phyloP scores from a whole-genome alignment of 108 stramenopile species.

The Pseudonitzschia multiseries region DNA sequence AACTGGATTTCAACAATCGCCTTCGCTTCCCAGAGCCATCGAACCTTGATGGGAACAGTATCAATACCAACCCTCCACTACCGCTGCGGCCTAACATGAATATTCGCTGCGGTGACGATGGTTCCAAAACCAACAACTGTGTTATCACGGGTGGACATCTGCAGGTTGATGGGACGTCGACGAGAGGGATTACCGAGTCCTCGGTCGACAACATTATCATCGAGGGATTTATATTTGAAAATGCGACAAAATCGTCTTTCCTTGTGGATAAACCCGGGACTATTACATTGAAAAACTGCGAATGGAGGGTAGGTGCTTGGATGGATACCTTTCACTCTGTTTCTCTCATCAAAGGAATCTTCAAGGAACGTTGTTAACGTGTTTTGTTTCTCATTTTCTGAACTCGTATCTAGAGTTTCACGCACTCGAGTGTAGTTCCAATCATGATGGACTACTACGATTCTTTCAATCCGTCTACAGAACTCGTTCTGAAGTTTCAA shows the following conservation, averaged over 20 bases:
- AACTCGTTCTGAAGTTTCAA: slow-evolving; percentile 34
- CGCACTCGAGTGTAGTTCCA: slow-evolving; percentile 19
- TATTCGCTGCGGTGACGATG: slow-evolving; percentile 40
- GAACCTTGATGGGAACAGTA: too few relatives aligned
- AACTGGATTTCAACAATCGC: slow-evolving; percentile 21
- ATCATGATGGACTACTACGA: slow-evolving; percentile 43
- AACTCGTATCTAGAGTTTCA: slow-evolving; percentile 7
- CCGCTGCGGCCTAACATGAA: slow-evolving; percentile 39
- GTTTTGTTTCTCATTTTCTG: neutral
- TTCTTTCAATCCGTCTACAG: neutral
- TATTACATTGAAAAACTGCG: slow-evolving; percentile 40
- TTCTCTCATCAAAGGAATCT: slow-evolving; percentile 6
- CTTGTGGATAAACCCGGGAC: slow-evolving; percentile 35
- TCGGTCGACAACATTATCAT: slow-evolving; percentile 33
- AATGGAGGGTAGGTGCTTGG: slow-evolving; percentile 32
- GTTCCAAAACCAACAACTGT: slow-evolving; percentile 31
- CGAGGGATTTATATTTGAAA: slow-evolving; percentile 38
- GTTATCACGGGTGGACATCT: slow-evolving; percentile 35
- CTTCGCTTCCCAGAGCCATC: neutral
- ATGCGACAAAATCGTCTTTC: slow-evolving; percentile 20
- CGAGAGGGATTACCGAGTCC: slow-evolving; percentile 27
- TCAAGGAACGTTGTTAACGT: neutral
- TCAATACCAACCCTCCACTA: slow-evolving; percentile 11
- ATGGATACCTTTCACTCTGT: too few relatives aligned
- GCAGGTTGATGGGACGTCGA: slow-evolving; percentile 41